Evolutionary conservation across 2,329 filamentous ascomycete species (phyloP).

Genomic region (Bimuria novae-zelandiae): DNA sequence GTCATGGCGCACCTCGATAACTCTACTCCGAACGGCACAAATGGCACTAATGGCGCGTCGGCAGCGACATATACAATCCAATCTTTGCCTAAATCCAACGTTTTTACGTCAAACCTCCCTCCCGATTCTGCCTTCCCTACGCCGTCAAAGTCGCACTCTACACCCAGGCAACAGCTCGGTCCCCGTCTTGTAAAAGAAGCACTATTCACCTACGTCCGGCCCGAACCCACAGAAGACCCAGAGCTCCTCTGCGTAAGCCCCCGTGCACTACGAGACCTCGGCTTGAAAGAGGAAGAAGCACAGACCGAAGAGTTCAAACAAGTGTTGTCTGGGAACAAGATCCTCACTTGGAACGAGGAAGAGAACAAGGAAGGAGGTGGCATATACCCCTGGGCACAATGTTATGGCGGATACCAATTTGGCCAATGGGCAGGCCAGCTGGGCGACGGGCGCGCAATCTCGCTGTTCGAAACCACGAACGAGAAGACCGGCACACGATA

Average conservation of each 20-base stretch:
- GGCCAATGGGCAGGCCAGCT: slow-evolving; percentile 96
- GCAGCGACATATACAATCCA: slow-evolving; percentile 42
- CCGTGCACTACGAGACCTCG: slow-evolving; percentile 79
- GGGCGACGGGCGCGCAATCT: slow-evolving; percentile 92
- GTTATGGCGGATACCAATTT: slow-evolving; percentile 77
- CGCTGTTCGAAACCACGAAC: slow-evolving; percentile 87
- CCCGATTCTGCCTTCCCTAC: slow-evolving; percentile 79
- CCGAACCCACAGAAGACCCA: slow-evolving; percentile 70
- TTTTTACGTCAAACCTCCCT: slow-evolving; percentile 70
- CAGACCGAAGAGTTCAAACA: slow-evolving; percentile 74
- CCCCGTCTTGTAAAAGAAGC: slow-evolving; percentile 85
- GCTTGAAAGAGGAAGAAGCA: slow-evolving; percentile 70
- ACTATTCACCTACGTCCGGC: slow-evolving; percentile 88
- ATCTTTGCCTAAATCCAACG: slow-evolving; percentile 66
- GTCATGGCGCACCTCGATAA: slow-evolving; percentile 51
- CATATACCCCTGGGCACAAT: slow-evolving; percentile 97
- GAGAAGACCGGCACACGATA: slow-evolving; percentile 72
- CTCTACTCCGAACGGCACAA: slow-evolving; percentile 23
- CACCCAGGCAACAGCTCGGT: slow-evolving; percentile 73
- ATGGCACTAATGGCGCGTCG: slow-evolving; percentile 18
- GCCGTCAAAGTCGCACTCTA: slow-evolving; percentile 78
- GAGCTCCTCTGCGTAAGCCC: slow-evolving; percentile 83
- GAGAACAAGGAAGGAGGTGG: slow-evolving; percentile 50
- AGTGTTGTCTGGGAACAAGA: slow-evolving; percentile 79
- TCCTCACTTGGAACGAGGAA: slow-evolving; percentile 77